Conservation (phyloP, 257 asterid genomes). For the Solanum okadae region DNA sequence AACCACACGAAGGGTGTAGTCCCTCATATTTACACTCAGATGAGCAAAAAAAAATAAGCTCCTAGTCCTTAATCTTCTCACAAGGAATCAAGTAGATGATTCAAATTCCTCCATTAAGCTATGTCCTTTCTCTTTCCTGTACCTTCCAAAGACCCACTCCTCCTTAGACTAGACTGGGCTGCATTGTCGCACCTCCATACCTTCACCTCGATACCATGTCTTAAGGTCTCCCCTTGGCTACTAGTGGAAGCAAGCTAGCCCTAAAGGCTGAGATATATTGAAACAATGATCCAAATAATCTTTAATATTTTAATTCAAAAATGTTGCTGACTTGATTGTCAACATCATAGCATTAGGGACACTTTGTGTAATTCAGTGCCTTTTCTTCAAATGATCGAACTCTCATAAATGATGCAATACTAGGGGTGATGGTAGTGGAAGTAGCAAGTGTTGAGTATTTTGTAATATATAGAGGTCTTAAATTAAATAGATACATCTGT, state of each 20-base stretch:
- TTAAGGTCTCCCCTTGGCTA: neutral
- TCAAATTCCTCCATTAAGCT: no score
- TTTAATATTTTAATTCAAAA: no score
- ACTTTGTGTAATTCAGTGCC: neutral
- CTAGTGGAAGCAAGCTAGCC: neutral
- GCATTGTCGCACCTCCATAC: neutral
- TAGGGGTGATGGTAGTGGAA: neutral
- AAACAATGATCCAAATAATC: neutral
- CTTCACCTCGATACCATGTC: no score
- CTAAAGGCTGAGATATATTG: neutral
- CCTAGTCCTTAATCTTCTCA: no score
- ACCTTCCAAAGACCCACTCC: neutral
- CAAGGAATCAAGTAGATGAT: no score
- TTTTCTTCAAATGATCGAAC: neutral
- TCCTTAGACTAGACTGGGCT: neutral
- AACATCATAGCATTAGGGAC: neutral
- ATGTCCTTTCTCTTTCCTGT: neutral
- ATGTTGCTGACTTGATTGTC: neutral
- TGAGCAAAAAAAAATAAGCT: neutral
- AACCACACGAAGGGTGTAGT: no score
- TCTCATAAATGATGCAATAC: neutral
- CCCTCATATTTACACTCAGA: neutral
- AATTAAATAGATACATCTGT: no score
- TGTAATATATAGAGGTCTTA: no score
- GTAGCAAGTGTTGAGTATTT: neutral